A percentile compares a stretch with the other conserved stretches of the same genome.
Conservation (phyloP, 2,329 filamentous ascomycete genomes). For the Alternaria sp. region DNA sequence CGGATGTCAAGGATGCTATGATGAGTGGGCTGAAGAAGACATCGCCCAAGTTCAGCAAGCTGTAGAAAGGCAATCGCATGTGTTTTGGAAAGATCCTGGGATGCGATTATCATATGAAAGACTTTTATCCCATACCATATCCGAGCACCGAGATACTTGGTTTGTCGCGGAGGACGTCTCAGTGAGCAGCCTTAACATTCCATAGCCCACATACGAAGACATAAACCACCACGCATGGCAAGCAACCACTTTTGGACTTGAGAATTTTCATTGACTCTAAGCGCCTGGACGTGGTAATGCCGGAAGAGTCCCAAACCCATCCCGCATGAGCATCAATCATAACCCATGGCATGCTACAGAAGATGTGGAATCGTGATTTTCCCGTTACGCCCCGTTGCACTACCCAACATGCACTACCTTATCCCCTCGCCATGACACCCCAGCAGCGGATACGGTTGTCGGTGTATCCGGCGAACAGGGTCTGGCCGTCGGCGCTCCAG, state of each 20-base stretch:
- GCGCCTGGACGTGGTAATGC: slow-evolving; percentile 51
- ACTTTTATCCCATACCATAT: not conserved
- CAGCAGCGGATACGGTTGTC: slow-evolving; percentile 76
- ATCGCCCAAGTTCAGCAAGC: slow-evolving; percentile 82
- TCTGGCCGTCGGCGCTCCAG: slow-evolving; percentile 98
- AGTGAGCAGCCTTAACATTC: not conserved
- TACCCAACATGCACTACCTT: slow-evolving; percentile 36
- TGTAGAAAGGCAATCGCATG: slow-evolving; percentile 57
- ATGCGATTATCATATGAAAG: not conserved
- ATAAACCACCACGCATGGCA: slow-evolving; percentile 7
- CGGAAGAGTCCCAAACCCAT: slow-evolving; percentile 45
- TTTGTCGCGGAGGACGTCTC: not conserved
- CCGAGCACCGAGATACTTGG: slow-evolving; percentile 65
- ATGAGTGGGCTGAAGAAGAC: slow-evolving; percentile 78
- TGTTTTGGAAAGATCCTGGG: not conserved
- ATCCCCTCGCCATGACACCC: slow-evolving; percentile 52
- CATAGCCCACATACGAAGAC: not conserved
- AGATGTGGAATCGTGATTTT: slow-evolving; percentile 49
- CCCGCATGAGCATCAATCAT: slow-evolving; percentile 45
- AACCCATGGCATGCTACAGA: slow-evolving; percentile 49
- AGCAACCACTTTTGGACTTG: slow-evolving; percentile 39
- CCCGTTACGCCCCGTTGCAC: slow-evolving; percentile 36
- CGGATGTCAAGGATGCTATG: slow-evolving; percentile 76
- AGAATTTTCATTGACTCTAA: slow-evolving; percentile 53
- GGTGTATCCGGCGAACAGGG: slow-evolving; percentile 99